These are phyloP conservation scores for Salicornia ramosissima DNA, from an alignment of 148 eudicot species.

Conservation along the genomic window DNA sequence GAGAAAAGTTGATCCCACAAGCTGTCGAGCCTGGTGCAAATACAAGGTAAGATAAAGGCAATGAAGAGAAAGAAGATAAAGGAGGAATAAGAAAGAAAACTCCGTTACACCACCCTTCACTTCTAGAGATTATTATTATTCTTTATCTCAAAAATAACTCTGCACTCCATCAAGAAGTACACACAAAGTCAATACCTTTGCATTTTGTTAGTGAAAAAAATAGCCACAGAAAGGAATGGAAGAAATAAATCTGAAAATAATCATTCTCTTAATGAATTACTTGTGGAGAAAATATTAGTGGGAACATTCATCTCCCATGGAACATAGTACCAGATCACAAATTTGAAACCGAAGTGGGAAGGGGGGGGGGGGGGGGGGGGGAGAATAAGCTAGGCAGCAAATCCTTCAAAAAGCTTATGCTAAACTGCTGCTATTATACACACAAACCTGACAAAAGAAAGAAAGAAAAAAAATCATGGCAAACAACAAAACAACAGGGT, in stretches of 20 bases:
- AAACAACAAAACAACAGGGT: not conserved
- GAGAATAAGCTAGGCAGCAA: not conserved
- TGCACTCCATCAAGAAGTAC: not conserved
- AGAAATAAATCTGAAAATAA: not conserved
- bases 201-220: no score
- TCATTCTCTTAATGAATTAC: not conserved
- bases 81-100: not conserved
- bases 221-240: no score
- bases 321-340: not conserved
- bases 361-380: no score
- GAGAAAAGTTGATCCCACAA: constrained; percentile 76
- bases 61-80: not conserved
- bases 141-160: not conserved
- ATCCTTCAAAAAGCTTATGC: not conserved
- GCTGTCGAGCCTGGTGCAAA: constrained; percentile 61
- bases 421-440: no score
- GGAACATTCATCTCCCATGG: not conserved
- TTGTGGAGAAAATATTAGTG: not conserved
- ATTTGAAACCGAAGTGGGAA: not conserved
- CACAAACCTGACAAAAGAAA: not conserved
- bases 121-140: not conserved
- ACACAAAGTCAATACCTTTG: not conserved
- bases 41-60: not conserved
- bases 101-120: not conserved
- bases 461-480: not conserved